Evolutionary conservation across 75 land plant species (phyloP).

Genomic region (Pinus taeda): DNA sequence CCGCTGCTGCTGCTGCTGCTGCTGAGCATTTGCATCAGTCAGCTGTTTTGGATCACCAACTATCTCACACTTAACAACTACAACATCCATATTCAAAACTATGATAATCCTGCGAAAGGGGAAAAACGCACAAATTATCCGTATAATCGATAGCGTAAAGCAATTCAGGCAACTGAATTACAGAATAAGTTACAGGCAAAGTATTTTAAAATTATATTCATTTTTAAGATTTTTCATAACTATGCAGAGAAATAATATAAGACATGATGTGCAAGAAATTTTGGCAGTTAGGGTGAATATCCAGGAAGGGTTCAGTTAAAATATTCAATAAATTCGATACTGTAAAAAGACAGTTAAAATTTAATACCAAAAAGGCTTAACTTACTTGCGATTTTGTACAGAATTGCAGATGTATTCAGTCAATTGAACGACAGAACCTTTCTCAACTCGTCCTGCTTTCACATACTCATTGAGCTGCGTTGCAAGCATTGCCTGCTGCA

Average conservation of each 20-base stretch:
- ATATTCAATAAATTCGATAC: too few species aligned
- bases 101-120: conserved; percentile 67
- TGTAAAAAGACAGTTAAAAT: too few species aligned
- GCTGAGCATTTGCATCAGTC: conserved; percentile 17
- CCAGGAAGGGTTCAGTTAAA: too few species aligned
- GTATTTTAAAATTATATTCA: too few species aligned
- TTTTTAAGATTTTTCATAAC: too few species aligned
- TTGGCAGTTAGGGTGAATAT: too few species aligned
- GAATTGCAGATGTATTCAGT: conserved; percentile 61
- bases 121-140: too few species aligned
- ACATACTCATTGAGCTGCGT: conserved; percentile 75
- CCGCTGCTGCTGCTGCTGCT: conserved; percentile 7
- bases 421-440: conserved; percentile 64
- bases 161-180: too few species aligned
- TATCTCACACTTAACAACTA: conserved; percentile 39
- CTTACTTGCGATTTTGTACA: conserved; percentile 74
- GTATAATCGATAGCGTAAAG: too few species aligned
- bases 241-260: too few species aligned
- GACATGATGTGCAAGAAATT: too few species aligned
- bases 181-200: too few species aligned
- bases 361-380: background rate
- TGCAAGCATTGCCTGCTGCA: conserved; percentile 90
- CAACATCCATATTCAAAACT: conserved; percentile 64
- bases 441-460: conserved; percentile 43
- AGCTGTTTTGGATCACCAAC: conserved; percentile 67